phyloP scores from a whole-genome alignment of 1,284 basidiomycete genomes.

The Sporisorium iseilematis-ciliati region DNA sequence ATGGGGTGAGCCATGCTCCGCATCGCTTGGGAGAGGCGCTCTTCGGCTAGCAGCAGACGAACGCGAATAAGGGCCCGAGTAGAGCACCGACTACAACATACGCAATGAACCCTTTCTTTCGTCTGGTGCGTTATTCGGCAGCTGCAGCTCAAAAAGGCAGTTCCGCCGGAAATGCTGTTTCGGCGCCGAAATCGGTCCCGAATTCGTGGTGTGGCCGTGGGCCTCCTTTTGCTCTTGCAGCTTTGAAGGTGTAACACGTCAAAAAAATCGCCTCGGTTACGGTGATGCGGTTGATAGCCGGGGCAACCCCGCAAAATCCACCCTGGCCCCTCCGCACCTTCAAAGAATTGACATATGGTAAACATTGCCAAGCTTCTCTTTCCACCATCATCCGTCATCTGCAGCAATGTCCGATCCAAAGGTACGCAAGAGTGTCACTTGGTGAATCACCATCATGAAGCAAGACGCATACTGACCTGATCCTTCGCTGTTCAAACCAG shows the following conservation, averaged over 20 bases:
- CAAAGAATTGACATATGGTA: not conserved
- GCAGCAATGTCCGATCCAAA: conserved; percentile 40
- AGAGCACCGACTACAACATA: conserved; percentile 4
- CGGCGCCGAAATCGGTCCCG: conserved; percentile 20
- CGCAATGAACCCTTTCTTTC: not conserved
- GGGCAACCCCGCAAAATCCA: not conserved
- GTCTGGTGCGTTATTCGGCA: not conserved
- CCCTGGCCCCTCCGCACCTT: not conserved
- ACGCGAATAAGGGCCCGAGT: conserved; percentile 15
- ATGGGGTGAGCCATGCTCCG: not conserved
- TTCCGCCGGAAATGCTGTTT: not conserved
- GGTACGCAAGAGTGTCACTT: conserved; percentile 1
- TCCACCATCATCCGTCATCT: not conserved
- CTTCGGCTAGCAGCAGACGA: not conserved
- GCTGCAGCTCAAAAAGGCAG: not conserved
- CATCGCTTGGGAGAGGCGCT: not conserved
- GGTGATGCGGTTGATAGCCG: not conserved
- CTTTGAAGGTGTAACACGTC: not conserved
- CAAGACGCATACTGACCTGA: not conserved
- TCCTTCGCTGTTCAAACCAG: not conserved
- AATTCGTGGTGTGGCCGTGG: too few species aligned
- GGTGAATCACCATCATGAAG: not conserved
- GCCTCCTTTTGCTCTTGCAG: not conserved
- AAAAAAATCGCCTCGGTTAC: not conserved
- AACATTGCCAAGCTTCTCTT: not conserved